Conservation (phyloP, 805 yeast genomes). For the Lipomyces anomalus region DNA sequence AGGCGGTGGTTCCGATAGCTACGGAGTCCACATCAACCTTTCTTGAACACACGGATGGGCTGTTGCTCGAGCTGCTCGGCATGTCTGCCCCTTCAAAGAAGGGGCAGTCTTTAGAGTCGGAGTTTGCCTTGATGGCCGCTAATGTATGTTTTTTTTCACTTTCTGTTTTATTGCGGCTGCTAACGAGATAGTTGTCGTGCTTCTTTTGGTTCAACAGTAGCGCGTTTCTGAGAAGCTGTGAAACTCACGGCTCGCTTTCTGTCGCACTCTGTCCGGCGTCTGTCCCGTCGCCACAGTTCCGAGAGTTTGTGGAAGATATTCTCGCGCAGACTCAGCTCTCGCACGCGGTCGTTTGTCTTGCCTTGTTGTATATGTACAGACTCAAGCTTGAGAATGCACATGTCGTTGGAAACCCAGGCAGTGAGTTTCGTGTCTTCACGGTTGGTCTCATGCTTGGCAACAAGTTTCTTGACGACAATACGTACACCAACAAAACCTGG, state of each 20-base stretch:
- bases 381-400: neutral
- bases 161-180: too few relatives aligned
- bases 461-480: slow-evolving; percentile 88
- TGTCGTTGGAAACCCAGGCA: neutral
- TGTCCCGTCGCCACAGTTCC: neutral
- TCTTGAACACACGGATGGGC: too few relatives aligned
- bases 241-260: neutral
- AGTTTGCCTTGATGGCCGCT: neutral
- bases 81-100: too few relatives aligned
- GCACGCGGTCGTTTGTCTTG: neutral
- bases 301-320: neutral
- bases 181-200: too few relatives aligned
- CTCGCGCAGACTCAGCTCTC: slow-evolving; percentile 1
- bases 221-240: neutral
- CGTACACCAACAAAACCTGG: slow-evolving; percentile 89
- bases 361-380: neutral
- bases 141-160: too few relatives aligned
- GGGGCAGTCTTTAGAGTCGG: too few relatives aligned
- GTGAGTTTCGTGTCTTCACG: slow-evolving; percentile 37
- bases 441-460: slow-evolving; percentile 74
- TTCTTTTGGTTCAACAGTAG: neutral
- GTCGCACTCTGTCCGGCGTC: neutral
- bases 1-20: too few relatives aligned
- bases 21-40: too few relatives aligned
- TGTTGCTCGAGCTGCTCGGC: too few relatives aligned